phyloP scores from a whole-genome alignment of 495 filamentous ascomycete genomes.

The Daldinia concentrica region DNA sequence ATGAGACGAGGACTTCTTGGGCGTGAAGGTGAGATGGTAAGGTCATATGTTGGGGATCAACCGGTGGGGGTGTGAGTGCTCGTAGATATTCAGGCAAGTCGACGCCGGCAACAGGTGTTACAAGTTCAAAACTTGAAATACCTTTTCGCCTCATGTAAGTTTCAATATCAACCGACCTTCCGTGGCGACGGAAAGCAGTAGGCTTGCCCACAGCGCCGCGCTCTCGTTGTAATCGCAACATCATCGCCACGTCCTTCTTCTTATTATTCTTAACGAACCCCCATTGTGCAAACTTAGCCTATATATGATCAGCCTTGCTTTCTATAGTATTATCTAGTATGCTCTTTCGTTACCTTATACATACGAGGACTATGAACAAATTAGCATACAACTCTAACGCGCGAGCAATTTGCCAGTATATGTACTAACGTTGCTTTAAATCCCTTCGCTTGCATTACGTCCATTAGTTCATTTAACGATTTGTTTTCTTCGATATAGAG shows the following conservation, averaged over 20 bases:
- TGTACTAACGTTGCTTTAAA: constrained; percentile 45
- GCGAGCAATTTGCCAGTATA: not conserved
- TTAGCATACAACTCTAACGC: constrained; percentile 4
- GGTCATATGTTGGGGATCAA: constrained; percentile 26
- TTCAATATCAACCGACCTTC: constrained; percentile 43
- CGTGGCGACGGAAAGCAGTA: constrained; percentile 44
- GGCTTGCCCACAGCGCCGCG: constrained; percentile 45
- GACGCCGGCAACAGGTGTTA: constrained; percentile 28
- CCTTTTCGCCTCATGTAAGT: constrained; percentile 47
- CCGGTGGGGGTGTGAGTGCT: constrained; percentile 44
- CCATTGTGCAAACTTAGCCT: constrained; percentile 46
- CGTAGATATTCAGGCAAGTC: constrained; percentile 44
- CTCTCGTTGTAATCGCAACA: constrained; percentile 44
- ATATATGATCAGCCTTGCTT: not conserved
- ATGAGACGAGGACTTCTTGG: constrained; percentile 39
- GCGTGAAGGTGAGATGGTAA: constrained; percentile 39
- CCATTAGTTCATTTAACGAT: constrained; percentile 43
- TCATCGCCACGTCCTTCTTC: constrained; percentile 45
- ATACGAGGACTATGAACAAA: constrained; percentile 39
- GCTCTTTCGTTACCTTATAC: constrained; percentile 35
- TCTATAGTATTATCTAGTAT: not conserved
- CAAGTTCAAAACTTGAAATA: constrained; percentile 42
- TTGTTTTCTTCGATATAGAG: constrained; percentile 44
- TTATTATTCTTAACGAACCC: constrained; percentile 48
- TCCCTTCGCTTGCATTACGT: constrained; percentile 41